These are phyloP conservation scores for Neoarthrinium moseri DNA, from an alignment of 2,329 filamentous ascomycete species.

Conservation along the genomic window DNA sequence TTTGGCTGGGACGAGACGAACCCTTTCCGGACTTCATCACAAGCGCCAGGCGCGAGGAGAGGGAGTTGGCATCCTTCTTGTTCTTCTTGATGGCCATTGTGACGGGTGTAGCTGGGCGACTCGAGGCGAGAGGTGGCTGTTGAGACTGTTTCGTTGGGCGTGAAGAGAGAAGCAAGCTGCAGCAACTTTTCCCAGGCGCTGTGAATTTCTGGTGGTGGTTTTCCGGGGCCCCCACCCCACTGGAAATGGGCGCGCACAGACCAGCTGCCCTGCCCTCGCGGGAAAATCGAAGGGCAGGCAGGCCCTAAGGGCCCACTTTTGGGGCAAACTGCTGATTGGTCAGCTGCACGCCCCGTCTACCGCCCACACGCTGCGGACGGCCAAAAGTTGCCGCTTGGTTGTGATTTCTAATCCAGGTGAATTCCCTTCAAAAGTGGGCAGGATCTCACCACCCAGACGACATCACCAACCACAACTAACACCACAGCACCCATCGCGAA, in stretches of 20 bases:
- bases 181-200: background rate
- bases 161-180: background rate
- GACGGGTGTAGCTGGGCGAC: conserved; percentile 40
- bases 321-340: background rate
- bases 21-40: conserved; percentile 55
- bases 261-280: background rate
- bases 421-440: conserved; percentile 30
- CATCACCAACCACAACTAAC: conserved; percentile 37
- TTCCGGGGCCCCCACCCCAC: background rate
- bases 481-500: conserved; percentile 42
- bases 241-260: background rate
- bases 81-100: conserved; percentile 73
- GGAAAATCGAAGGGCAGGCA: conserved; percentile 1
- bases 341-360: background rate
- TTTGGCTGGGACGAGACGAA: too few relatives aligned
- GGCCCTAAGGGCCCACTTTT: conserved; percentile 4
- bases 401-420: conserved; percentile 56
- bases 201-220: background rate
- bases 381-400: conserved; percentile 15
- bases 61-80: conserved; percentile 85
- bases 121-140: background rate
- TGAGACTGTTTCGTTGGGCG: conserved; percentile 7
- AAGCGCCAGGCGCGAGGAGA: conserved; percentile 43
- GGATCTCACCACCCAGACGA: conserved; percentile 22
- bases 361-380: conserved; percentile 1